Evolutionary conservation across 176 grass and related monocot genomes (phyloP), one percentile per base, ranked within the genome.

Genomic region (Tillandsia leiboldiana): DNA sequence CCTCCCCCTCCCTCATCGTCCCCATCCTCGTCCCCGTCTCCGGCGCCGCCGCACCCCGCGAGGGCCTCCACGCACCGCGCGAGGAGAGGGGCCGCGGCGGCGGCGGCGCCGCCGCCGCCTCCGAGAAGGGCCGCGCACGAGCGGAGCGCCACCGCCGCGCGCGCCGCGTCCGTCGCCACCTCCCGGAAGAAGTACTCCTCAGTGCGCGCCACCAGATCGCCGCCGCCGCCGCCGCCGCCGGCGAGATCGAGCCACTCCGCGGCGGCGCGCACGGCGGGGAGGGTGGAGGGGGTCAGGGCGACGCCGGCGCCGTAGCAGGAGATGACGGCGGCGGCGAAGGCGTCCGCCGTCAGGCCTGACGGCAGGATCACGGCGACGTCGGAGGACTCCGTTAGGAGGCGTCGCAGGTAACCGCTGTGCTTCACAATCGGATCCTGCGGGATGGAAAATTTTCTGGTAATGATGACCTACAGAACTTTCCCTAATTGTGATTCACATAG

Each of bases 151-250:
- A 1, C 72, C 0, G 68, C 72, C 15, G 87, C 90, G 7, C 27
- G 68, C 12, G 8, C 61, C 66, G 81, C 33, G 74, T 90, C 82
- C 11, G 80, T 72, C 61, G 89, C 83, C 33, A 99, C 89, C 58
- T 88, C 90, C 50, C 79, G 75, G 82, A 83, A 87, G 82, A 90
- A 99, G 87, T 83, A 99, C 50, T 83, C 82, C 77, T 90, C 94
- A 3, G 82, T 67, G 12, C 69, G 71, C 2, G 68, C 78, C 51
- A 92, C 53, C 2, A n/a, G 17, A 49, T 49, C 20, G 20, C 20
- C 20, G 20, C 20, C 20, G 20, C 20, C 70, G 72, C 75, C 73
- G 51, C 57, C 14, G 59, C 65, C 67, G 68, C 68, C 82, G 22
- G 23, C 61, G 65, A 93, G 69, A 69, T 86, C 84, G 64, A 99